phyloP scores from a whole-genome alignment of 2,329 filamentous ascomycete species.

The Plectosphaerella cucumerina region DNA sequence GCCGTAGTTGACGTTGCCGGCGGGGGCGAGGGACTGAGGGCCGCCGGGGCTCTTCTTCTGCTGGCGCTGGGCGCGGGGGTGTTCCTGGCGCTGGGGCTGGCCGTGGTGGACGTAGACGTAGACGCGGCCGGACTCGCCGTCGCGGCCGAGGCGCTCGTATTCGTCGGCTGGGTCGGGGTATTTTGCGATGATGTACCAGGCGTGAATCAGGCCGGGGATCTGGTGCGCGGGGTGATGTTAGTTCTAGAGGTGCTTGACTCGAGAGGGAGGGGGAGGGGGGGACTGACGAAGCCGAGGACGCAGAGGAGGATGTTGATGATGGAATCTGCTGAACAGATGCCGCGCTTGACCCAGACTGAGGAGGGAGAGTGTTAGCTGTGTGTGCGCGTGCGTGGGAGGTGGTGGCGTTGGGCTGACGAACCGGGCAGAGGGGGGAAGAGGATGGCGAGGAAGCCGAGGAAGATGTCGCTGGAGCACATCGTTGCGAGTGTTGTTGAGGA shows the following conservation, averaged over 20 bases:
- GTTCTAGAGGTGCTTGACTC: too few species aligned
- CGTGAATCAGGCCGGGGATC: slow-evolving; percentile 85
- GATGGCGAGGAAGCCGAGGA: slow-evolving; percentile 60
- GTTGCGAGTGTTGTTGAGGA: slow-evolving; percentile 12
- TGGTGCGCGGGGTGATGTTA: slow-evolving; percentile 15
- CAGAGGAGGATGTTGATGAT: slow-evolving; percentile 94
- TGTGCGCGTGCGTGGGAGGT: not conserved
- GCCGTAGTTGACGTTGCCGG: slow-evolving; percentile 17
- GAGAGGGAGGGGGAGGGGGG: not conserved
- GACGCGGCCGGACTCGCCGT: slow-evolving; percentile 54
- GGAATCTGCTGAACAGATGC: slow-evolving; percentile 87
- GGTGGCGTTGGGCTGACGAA: slow-evolving; percentile 31
- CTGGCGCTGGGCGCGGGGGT: slow-evolving; percentile 23
- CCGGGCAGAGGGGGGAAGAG: slow-evolving; percentile 63
- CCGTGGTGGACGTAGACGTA: slow-evolving; percentile 71
- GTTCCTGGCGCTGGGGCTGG: slow-evolving; percentile 24
- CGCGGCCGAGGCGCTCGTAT: slow-evolving; percentile 60
- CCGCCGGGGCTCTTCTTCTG: slow-evolving; percentile 20
- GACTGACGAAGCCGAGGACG: slow-evolving; percentile 60
- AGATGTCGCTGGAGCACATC: slow-evolving; percentile 60
- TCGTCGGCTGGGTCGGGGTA: slow-evolving; percentile 72
- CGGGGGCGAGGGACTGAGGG: slow-evolving; percentile 38
- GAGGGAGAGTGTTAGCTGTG: slow-evolving; percentile 25
- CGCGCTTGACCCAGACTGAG: slow-evolving; percentile 92
- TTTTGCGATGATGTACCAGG: slow-evolving; percentile 96